Conservation (phyloP, 345 rosid species). For the Brassica cretica region DNA sequence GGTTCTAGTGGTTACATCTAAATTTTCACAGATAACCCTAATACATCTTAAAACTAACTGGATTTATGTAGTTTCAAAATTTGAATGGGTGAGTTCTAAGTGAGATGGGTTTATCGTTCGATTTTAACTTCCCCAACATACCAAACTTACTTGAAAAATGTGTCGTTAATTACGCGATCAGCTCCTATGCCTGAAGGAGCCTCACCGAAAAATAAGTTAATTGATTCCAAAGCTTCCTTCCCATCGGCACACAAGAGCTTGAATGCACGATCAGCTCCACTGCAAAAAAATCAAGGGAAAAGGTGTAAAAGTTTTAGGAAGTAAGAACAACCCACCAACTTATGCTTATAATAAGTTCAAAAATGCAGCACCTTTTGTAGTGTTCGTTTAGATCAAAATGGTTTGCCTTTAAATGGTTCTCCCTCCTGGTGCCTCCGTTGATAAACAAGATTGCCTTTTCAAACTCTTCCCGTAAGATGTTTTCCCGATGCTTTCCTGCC, state of each 20-base stretch:
- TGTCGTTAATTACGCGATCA: constrained; percentile 39
- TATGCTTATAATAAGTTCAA: background rate
- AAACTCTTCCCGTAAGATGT: constrained; percentile 72
- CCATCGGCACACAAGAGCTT: constrained; percentile 44
- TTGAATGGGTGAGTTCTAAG: background rate
- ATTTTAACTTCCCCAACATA: background rate
- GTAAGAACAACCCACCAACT: background rate
- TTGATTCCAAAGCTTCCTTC: constrained; percentile 49
- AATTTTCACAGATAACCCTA: background rate
- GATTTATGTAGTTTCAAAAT: background rate
- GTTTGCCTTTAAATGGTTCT: constrained; percentile 60
- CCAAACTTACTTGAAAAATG: constrained; percentile 62
- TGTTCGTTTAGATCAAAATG: constrained; percentile 79
- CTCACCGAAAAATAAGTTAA: constrained; percentile 66
- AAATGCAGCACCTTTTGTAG: constrained; percentile 55
- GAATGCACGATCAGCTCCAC: constrained; percentile 63
- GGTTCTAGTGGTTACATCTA: background rate
- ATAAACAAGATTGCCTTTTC: constrained; percentile 62
- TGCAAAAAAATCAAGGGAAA: constrained; percentile 16
- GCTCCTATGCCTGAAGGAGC: constrained; percentile 47
- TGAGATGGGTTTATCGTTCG: background rate
- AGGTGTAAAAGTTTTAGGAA: background rate
- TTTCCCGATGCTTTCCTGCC: constrained; percentile 76
- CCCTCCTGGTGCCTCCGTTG: constrained; percentile 48
- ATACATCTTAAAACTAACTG: background rate